A percentile compares a stretch with the other conserved stretches of the same genome.
phyloP scores from a whole-genome alignment of 2,329 filamentous ascomycete genomes.

The Cryphonectria carpinicola region DNA sequence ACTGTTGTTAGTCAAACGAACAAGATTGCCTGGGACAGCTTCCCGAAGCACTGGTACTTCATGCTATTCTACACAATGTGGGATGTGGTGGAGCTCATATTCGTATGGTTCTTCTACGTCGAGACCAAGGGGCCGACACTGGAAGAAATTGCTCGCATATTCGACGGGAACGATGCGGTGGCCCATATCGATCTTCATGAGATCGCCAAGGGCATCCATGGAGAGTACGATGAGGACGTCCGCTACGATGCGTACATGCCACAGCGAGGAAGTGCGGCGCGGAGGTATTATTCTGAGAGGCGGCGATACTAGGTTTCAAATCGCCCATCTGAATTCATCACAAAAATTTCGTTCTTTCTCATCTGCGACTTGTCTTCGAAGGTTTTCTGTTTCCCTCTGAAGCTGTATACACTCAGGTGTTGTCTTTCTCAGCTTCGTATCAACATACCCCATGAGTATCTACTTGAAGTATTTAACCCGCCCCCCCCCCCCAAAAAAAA shows the following conservation, averaged over 20 bases:
- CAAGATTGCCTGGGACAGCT: slow-evolving; percentile 63
- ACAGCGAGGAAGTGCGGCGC: slow-evolving; percentile 21
- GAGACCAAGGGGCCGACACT: slow-evolving; percentile 74
- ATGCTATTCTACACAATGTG: slow-evolving; percentile 69
- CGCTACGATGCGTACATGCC: slow-evolving; percentile 24
- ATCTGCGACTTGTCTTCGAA: not conserved
- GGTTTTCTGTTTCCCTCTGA: no score
- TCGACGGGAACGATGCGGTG: slow-evolving; percentile 66
- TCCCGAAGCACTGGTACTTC: slow-evolving; percentile 66
- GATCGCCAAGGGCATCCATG: slow-evolving; percentile 57
- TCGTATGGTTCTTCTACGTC: slow-evolving; percentile 69
- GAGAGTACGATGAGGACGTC: slow-evolving; percentile 40
- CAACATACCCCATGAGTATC: not conserved
- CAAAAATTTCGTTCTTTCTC: not conserved
- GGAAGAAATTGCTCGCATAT: slow-evolving; percentile 72
- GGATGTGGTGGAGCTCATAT: slow-evolving; percentile 62
- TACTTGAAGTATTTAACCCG: not conserved
- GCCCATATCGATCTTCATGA: slow-evolving; percentile 58
- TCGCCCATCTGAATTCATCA: not conserved
- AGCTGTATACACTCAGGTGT: not conserved
- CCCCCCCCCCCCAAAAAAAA: no score
- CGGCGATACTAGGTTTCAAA: not conserved
- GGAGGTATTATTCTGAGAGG: slow-evolving; percentile 25
- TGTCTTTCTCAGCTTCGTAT: not conserved
- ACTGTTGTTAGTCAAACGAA: slow-evolving; percentile 59